Percentiles rank a stretch among this genome's conserved stretches.
Conservation (phyloP, 2,329 filamentous ascomycete species). For the Talaromyces sp. region DNA sequence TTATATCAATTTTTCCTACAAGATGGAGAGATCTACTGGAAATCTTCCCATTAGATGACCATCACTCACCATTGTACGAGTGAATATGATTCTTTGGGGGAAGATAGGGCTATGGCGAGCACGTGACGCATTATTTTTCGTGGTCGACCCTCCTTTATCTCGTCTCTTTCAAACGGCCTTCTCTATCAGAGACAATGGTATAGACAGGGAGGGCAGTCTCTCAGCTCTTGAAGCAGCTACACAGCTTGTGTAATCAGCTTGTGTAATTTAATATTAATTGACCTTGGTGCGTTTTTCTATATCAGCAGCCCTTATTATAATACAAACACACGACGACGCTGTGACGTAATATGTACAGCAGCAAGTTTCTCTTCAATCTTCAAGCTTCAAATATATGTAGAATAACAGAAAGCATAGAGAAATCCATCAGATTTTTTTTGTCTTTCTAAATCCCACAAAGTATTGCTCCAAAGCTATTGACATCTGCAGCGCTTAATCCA, state of each 20-base stretch:
- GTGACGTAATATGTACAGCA: slow-evolving; percentile 9
- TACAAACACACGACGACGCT: neutral
- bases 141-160: neutral
- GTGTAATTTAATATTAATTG: no score
- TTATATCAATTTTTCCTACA: neutral
- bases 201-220: neutral
- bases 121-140: neutral
- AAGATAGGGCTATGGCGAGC: neutral
- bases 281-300: no score
- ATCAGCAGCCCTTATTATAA: slow-evolving; percentile 1
- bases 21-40: neutral
- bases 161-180: neutral
- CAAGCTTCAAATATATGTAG: no score
- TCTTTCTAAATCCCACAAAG: neutral
- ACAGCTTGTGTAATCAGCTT: no score
- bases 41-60: neutral
- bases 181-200: neutral
- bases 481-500: neutral
- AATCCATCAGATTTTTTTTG: no score
- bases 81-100: neutral
- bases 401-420: no score
- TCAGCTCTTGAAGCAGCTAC: no score
- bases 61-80: neutral
- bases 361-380: neutral
- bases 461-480: neutral